These are phyloP conservation scores for Backusella liffmaniae DNA, from an alignment of 192 early-diverging fungal species.

Conservation along the genomic window DNA sequence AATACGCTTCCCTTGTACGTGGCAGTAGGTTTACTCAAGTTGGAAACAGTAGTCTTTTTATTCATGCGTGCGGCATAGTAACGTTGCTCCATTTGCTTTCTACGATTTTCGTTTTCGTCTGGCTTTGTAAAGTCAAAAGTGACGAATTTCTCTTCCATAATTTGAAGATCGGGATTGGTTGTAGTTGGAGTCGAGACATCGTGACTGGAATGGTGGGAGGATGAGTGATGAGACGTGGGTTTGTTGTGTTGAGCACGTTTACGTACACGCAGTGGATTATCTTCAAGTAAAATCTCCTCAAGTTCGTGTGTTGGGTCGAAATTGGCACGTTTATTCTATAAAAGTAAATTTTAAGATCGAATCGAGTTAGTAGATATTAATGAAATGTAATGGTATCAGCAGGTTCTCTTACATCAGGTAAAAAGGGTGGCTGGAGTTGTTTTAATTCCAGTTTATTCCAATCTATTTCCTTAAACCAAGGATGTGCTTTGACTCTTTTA, in stretches of 20 bases:
- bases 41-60: slow-evolving; percentile 3
- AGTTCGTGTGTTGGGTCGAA: slow-evolving; percentile 96
- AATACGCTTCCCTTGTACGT: slow-evolving; percentile 25
- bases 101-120: slow-evolving; percentile 23
- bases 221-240: background rate
- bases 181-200: slow-evolving; percentile 15
- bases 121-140: slow-evolving; percentile 70
- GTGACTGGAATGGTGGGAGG: slow-evolving; percentile 22
- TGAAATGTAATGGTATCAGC: background rate
- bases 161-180: slow-evolving; percentile 55
- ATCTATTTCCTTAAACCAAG: slow-evolving; percentile 54
- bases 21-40: background rate
- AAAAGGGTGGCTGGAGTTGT: slow-evolving; percentile 55
- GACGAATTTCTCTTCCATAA: slow-evolving; percentile 79
- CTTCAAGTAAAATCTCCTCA: slow-evolving; percentile 96
- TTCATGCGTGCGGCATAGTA: slow-evolving; percentile 23
- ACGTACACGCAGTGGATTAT: slow-evolving; percentile 86
- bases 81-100: slow-evolving; percentile 22
- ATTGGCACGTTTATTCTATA: slow-evolving; percentile 80
- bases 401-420: slow-evolving; percentile 26
- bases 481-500: slow-evolving; percentile 13
- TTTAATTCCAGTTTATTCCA: slow-evolving; percentile 77
- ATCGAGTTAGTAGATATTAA: background rate
- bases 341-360: no score
- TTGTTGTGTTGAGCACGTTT: slow-evolving; percentile 52